Evolutionary conservation across 805 yeast species (phyloP).

Genomic region (Cyberlindnera bimundalis): DNA sequence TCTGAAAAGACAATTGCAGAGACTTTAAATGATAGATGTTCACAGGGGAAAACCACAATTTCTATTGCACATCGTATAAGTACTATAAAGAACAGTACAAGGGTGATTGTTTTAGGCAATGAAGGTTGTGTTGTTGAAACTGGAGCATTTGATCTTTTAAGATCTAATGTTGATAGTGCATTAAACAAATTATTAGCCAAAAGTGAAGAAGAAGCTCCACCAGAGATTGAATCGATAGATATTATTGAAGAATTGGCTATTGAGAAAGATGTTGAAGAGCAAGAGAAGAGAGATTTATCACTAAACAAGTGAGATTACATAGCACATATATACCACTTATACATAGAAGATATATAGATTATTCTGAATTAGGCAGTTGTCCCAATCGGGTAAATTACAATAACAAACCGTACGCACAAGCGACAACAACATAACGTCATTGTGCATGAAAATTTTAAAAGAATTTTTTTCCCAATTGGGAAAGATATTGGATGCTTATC

Average conservation of each 20-base stretch:
- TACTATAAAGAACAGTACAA: slow-evolving; percentile 78
- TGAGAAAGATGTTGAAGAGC: background rate
- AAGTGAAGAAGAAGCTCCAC: slow-evolving; percentile 17
- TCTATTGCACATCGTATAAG: slow-evolving; percentile 90
- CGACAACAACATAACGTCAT: too few species aligned
- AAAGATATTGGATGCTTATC: too few species aligned
- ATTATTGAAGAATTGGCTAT: background rate
- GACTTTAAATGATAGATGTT: slow-evolving; percentile 56
- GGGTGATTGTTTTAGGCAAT: slow-evolving; percentile 72
- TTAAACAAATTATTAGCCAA: slow-evolving; percentile 34
- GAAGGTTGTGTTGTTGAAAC: slow-evolving; percentile 75
- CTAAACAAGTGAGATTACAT: slow-evolving; percentile 1
- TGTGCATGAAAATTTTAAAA: too few species aligned
- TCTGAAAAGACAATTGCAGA: slow-evolving; percentile 82
- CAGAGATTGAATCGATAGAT: slow-evolving; percentile 3
- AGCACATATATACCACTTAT: too few species aligned
- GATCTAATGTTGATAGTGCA: slow-evolving; percentile 35
- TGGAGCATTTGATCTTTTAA: slow-evolving; percentile 55
- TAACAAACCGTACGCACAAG: too few species aligned
- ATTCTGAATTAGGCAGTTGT: background rate
- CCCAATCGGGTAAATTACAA: background rate
- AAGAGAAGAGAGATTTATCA: background rate
- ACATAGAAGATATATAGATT: too few species aligned
- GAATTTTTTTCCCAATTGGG: too few species aligned
- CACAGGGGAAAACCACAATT: slow-evolving; percentile 65